Conservation (phyloP, 139 green algal genomes). For the Marvania coccoides region DNA sequence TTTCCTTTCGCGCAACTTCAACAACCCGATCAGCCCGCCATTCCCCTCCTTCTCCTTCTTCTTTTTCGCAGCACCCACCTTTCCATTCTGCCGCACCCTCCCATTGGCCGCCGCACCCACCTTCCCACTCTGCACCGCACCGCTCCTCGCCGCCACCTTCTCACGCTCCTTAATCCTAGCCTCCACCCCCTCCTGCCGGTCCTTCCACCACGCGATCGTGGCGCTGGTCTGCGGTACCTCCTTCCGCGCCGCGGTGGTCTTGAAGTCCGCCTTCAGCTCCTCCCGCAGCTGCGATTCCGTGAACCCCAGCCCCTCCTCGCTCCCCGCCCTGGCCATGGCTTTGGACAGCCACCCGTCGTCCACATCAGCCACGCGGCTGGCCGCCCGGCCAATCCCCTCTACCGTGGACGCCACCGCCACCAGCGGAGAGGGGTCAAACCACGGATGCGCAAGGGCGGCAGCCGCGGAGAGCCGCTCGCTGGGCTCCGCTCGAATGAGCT, state of each 20-base stretch:
- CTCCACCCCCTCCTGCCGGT: slow-evolving; percentile 40
- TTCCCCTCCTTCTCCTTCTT: too few relatives aligned
- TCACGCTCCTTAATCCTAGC: neutral
- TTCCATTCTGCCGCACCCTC: too few relatives aligned
- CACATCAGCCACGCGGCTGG: neutral
- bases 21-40: too few relatives aligned
- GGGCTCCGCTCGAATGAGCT: slow-evolving; percentile 25
- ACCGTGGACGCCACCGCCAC: slow-evolving; percentile 9
- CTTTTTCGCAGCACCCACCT: too few relatives aligned
- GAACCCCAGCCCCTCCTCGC: slow-evolving; percentile 34
- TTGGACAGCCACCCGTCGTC: slow-evolving; percentile 22
- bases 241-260: slow-evolving; percentile 5
- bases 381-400: slow-evolving; percentile 11
- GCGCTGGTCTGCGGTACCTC: slow-evolving; percentile 18
- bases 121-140: too few relatives aligned
- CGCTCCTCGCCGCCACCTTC: neutral
- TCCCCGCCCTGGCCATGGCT: slow-evolving; percentile 34
- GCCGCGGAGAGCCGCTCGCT: slow-evolving; percentile 27
- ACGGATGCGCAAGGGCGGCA: slow-evolving; percentile 43
- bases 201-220: slow-evolving; percentile 78
- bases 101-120: too few relatives aligned
- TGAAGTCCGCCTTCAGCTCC: slow-evolving; percentile 22
- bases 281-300: slow-evolving; percentile 62
- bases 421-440: slow-evolving; percentile 24
- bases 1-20: too few relatives aligned